Percentiles rank a stretch among this genome's conserved stretches.
phyloP scores from a whole-genome alignment of 257 asterid genomes.

The Nicotiana tomentosiformis region DNA sequence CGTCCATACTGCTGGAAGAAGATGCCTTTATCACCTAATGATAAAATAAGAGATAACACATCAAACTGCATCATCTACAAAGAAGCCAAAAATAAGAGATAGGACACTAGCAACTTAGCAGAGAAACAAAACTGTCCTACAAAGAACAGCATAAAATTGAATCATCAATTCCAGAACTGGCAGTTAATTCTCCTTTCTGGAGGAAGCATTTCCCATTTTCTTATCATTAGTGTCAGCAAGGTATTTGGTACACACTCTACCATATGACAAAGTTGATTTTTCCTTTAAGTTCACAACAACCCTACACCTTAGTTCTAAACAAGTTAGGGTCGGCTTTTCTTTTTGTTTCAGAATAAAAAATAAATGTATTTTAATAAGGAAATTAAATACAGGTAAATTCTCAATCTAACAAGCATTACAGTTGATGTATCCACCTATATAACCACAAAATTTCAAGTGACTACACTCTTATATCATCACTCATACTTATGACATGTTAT shows the following conservation, averaged over 20 bases:
- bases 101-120: neutral
- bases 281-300: neutral
- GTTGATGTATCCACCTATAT: neutral
- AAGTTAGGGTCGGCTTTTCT: neutral
- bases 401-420: neutral
- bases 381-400: neutral
- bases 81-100: neutral
- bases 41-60: conserved; percentile 7
- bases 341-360: too few relatives aligned
- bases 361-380: too few relatives aligned
- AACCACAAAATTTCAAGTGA: neutral
- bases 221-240: neutral
- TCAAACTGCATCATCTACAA: neutral
- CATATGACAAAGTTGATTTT: neutral
- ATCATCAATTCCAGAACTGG: neutral
- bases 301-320: too few relatives aligned
- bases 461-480: neutral
- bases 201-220: neutral
- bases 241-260: neutral
- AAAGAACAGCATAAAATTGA: neutral
- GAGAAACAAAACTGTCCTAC: neutral
- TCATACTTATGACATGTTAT: neutral
- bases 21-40: conserved; percentile 57
- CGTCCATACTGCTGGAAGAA: conserved; percentile 61
- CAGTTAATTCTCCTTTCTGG: neutral